Evolutionary conservation across 805 yeast genomes (phyloP), one percentile per base, ranked within the genome.

Genomic region (Zygosaccharomyces gambellarensis): DNA sequence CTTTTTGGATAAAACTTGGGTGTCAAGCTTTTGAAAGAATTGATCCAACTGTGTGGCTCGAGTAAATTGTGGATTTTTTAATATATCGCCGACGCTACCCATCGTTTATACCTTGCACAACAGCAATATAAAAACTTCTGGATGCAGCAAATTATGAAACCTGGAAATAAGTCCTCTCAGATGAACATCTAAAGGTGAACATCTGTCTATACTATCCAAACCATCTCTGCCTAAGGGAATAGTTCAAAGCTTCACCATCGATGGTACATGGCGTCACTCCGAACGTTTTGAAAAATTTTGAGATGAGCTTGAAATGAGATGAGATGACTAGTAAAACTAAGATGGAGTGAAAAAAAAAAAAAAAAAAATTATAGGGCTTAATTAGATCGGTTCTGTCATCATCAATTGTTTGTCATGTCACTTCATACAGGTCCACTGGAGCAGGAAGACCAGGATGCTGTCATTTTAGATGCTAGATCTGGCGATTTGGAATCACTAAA

Each of bases 401-500:
- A 14, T 9, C 17, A 8, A 21, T n/a, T 12, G 8, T 25, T 25
- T 19, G n/a, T 9, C 34, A 65, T 64, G 69, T 48, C 59, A 29
- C 57, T 66, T 32, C 62, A 62, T 44, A 58, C 51, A 23, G 70
- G 59, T 42, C 71, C 71, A 43, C 56, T 74, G 29, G 73, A 71
- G 38, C 87, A 81, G 63, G 96, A 90, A 56, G 95, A 90, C 58
- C 82, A 81, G 72, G 96, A 87, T 54, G 83, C 85, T 45, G 79
- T 90, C 48, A 75, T 90, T 43, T 82, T 82, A 49, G 95, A 88
- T 60, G 88, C 96, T 39, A 80, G 99, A 64, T 82, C 76, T 29
- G 97, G 97, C 5, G 98, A 92, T 59, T 67, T 89, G 40, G 95
- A 85, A 40, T 78, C 86, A 0, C 68, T 94, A 48, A 74, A 78